Evolutionary conservation across 2,329 filamentous ascomycete species (phyloP).

Genomic region (Exophiala oligosperma): DNA sequence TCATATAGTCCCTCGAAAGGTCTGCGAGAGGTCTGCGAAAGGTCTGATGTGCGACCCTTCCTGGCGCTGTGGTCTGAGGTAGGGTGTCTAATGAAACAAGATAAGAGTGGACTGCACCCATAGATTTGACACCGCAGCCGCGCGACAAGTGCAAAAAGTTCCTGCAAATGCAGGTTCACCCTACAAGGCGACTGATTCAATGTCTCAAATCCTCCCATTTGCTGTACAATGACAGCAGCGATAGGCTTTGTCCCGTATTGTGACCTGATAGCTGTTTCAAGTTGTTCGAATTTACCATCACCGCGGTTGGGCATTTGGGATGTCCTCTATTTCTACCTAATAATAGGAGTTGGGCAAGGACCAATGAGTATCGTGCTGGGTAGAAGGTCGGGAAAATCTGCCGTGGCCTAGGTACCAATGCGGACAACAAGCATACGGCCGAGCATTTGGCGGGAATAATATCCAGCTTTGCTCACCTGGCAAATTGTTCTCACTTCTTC

Average conservation of each 20-base stretch:
- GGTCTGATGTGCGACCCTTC: background rate
- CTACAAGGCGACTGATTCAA: background rate
- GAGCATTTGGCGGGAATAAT: background rate
- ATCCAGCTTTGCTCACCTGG: background rate
- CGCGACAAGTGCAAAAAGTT: background rate
- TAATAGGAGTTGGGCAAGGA: background rate
- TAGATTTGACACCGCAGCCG: background rate
- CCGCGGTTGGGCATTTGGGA: background rate
- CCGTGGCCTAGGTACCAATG: background rate
- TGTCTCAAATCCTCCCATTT: background rate
- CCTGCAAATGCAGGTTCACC: background rate
- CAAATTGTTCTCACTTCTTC: background rate
- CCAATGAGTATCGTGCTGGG: background rate
- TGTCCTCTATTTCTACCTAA: background rate
- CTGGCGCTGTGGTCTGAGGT: background rate
- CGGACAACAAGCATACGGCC: background rate
- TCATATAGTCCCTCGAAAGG: background rate
- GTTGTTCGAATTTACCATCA: background rate
- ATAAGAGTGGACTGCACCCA: background rate
- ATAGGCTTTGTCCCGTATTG: background rate
- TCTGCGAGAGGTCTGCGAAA: no score
- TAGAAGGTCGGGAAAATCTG: background rate
- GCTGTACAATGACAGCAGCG: background rate
- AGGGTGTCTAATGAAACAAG: background rate
- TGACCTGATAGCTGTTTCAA: background rate